A percentile compares a stretch with the other conserved stretches of the same genome.
phyloP scores from a whole-genome alignment of 352 stramenopile species.

The Phytophthora multivora region DNA sequence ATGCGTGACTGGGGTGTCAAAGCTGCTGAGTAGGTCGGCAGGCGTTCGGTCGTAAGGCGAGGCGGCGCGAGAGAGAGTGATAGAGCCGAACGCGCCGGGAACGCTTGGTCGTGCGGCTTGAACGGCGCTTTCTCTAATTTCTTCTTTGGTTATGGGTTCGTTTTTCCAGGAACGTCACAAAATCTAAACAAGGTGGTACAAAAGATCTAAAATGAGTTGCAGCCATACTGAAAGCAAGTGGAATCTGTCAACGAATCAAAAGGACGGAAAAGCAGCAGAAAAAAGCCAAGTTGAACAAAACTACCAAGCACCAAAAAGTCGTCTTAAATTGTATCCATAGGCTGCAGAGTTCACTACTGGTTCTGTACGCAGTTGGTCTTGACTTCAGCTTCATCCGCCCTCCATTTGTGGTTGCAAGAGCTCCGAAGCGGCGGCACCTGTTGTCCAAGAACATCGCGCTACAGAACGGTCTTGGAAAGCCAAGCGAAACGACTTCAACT shows the following conservation, averaged over 20 bases:
- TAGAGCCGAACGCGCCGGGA: slow-evolving; percentile 30
- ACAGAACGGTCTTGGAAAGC: slow-evolving; percentile 13
- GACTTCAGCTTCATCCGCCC: background rate
- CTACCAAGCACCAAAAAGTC: slow-evolving; percentile 8
- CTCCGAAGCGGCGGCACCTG: background rate
- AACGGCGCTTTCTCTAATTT: slow-evolving; percentile 17
- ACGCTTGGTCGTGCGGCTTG: slow-evolving; percentile 10
- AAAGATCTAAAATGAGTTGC: background rate
- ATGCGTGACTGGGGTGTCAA: slow-evolving; percentile 12
- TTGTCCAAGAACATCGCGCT: background rate
- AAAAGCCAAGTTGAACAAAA: slow-evolving; percentile 22
- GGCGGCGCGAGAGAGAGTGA: slow-evolving; percentile 18
- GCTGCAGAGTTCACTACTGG: no score
- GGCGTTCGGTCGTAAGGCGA: background rate
- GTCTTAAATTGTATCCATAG: background rate
- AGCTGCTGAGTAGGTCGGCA: background rate
- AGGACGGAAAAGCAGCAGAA: background rate
- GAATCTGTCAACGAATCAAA: slow-evolving; percentile 3
- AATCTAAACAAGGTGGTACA: background rate
- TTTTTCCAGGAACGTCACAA: background rate
- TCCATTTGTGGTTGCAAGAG: slow-evolving; percentile 3
- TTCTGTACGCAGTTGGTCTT: no score
- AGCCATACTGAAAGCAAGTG: slow-evolving; percentile 3
- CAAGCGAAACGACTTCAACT: slow-evolving; percentile 16
- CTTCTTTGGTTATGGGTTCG: slow-evolving; percentile 20